These are phyloP conservation scores for Chrysopogon serrulatus DNA, from an alignment of 176 grass and related monocot genomes.

Conservation along the genomic window DNA sequence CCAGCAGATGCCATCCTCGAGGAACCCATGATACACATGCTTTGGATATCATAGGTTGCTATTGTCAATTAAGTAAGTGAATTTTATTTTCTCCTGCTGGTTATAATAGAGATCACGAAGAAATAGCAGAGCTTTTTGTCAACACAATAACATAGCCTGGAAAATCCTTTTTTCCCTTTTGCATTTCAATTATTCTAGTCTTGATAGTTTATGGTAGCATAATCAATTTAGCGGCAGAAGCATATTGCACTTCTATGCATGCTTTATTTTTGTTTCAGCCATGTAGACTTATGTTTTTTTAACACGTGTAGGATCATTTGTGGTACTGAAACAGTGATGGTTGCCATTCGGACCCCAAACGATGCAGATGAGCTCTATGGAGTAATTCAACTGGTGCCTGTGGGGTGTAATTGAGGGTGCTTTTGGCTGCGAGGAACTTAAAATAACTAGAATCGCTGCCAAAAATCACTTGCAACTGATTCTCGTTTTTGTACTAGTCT, in stretches of 20 bases:
- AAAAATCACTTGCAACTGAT: neutral
- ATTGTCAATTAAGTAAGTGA: neutral
- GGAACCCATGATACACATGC: neutral
- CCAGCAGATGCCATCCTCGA: constrained; percentile 16
- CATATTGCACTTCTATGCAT: neutral
- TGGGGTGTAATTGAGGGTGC: neutral
- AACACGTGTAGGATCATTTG: neutral
- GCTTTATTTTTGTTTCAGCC: neutral
- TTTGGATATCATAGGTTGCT: neutral
- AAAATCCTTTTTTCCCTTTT: neutral
- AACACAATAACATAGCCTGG: neutral
- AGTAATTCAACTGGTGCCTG: neutral
- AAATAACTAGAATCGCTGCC: neutral
- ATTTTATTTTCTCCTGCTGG: neutral
- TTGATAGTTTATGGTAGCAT: neutral
- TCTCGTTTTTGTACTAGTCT: neutral
- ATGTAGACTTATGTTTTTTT: neutral
- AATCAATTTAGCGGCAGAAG: neutral
- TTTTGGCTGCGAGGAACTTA: neutral
- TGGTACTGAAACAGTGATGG: neutral
- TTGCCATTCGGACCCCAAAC: neutral
- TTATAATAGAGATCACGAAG: neutral
- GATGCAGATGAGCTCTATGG: neutral
- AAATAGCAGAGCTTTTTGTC: neutral
- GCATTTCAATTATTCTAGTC: neutral